These are phyloP conservation scores for Panus rudis DNA, from an alignment of 768 basidiomycete genomes.

Conservation along the genomic window DNA sequence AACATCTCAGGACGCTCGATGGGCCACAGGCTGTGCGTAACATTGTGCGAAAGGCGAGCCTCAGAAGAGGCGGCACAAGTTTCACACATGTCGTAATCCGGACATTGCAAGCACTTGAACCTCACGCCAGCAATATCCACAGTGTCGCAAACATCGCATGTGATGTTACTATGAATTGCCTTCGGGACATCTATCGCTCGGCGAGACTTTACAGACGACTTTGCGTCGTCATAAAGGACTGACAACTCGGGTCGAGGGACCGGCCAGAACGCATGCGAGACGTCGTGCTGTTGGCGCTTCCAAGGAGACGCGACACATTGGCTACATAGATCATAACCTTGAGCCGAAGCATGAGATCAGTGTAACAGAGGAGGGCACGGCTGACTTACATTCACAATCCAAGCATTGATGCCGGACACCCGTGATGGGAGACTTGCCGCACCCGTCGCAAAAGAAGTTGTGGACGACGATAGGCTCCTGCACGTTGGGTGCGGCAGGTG, in stretches of 20 bases:
- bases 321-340: conserved; percentile 17
- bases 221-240: background rate
- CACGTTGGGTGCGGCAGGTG: too few relatives aligned
- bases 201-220: conserved; percentile 4
- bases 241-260: conserved; percentile 6
- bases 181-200: background rate
- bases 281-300: conserved; percentile 7
- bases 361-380: background rate
- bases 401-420: conserved; percentile 15
- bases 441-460: conserved; percentile 13
- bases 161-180: conserved; percentile 40
- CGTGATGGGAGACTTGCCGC: conserved; percentile 10
- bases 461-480: too few relatives aligned
- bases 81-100: background rate
- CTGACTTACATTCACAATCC: conserved; percentile 13
- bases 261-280: conserved; percentile 13
- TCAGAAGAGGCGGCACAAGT: background rate
- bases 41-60: background rate
- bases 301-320: conserved; percentile 11
- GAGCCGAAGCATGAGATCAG: background rate
- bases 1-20: background rate
- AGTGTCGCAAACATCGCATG: conserved; percentile 57
- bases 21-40: background rate
- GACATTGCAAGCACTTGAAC: conserved; percentile 75
- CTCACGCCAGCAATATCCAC: conserved; percentile 52